Percentiles rank a stretch among this genome's conserved stretches.
phyloP scores from a whole-genome alignment of 371 early-diverging fungal species.

The Dinochytrium kinnereticum region DNA sequence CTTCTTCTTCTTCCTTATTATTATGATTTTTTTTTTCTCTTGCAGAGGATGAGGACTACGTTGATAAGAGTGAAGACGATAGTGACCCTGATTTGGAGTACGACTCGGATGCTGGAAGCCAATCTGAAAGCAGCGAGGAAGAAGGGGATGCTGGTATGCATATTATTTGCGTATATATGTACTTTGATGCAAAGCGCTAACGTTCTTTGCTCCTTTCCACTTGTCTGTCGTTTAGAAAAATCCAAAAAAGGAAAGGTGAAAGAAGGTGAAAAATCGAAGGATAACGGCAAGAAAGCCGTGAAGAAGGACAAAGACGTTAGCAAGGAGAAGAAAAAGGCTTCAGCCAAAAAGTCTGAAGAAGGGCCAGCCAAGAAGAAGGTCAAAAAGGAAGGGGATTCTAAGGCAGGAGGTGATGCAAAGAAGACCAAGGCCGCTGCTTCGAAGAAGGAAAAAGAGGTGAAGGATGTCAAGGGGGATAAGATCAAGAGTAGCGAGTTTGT shows the following conservation, averaged over 20 bases:
- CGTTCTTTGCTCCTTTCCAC: no score
- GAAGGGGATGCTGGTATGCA: slow-evolving; percentile 20
- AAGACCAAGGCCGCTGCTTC: not conserved
- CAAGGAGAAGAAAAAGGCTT: not conserved
- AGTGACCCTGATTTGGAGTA: slow-evolving; percentile 92
- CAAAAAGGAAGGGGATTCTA: slow-evolving; percentile 43
- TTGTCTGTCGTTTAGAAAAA: no score
- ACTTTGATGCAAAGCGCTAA: no score
- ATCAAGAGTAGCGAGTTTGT: slow-evolving; percentile 44
- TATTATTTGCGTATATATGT: no score
- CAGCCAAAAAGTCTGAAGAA: not conserved
- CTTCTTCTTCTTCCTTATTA: no score
- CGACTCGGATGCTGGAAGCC: slow-evolving; percentile 72
- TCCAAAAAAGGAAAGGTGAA: slow-evolving; percentile 9
- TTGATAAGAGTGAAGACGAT: slow-evolving; percentile 76
- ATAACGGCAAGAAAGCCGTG: slow-evolving; percentile 16
- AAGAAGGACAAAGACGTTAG: slow-evolving; percentile 31
- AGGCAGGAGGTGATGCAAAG: not conserved
- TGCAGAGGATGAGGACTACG: slow-evolving; percentile 87
- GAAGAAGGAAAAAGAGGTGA: not conserved
- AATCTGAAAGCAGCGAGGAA: slow-evolving; percentile 21
- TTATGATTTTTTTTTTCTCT: slow-evolving; percentile 3
- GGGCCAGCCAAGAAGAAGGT: slow-evolving; percentile 36
- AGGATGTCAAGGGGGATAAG: slow-evolving; percentile 20
- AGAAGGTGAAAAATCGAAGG: slow-evolving; percentile 9